Evolutionary conservation across 2,329 filamentous ascomycete species (phyloP).

Genomic region (Aschersonia sp.): DNA sequence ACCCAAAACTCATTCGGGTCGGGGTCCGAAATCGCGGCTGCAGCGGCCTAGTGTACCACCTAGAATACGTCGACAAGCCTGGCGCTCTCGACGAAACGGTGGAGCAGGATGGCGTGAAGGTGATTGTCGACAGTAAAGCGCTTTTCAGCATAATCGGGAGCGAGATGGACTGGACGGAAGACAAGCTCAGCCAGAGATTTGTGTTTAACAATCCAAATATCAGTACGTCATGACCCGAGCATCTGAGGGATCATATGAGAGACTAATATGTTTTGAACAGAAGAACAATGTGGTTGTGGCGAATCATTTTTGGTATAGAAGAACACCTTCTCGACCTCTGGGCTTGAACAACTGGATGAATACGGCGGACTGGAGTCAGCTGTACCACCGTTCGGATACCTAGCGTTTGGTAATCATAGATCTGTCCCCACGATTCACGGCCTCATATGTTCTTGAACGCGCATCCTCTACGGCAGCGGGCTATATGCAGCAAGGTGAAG

Average conservation of each 20-base stretch:
- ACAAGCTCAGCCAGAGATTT: slow-evolving; percentile 83
- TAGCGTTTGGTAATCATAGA: too few relatives aligned
- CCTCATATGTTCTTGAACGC: too few relatives aligned
- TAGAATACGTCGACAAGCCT: slow-evolving; percentile 90
- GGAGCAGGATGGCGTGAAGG: slow-evolving; percentile 90
- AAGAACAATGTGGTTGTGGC: slow-evolving; percentile 90
- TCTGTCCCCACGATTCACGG: too few relatives aligned
- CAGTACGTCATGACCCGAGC: slow-evolving; percentile 48
- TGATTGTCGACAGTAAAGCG: slow-evolving; percentile 93
- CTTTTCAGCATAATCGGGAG: slow-evolving; percentile 96
- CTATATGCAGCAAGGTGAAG: too few relatives aligned
- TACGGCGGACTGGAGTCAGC: too few relatives aligned
- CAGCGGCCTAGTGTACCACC: slow-evolving; percentile 81
- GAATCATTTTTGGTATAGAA: slow-evolving; percentile 80
- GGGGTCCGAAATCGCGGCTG: slow-evolving; percentile 90
- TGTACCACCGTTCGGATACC: too few relatives aligned
- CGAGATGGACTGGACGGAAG: slow-evolving; percentile 98
- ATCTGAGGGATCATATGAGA: background rate
- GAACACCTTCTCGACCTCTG: background rate
- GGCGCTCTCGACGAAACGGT: slow-evolving; percentile 81
- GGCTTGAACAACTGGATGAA: background rate
- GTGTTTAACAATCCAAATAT: slow-evolving; percentile 97
- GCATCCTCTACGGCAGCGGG: too few relatives aligned
- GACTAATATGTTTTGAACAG: slow-evolving; percentile 28
- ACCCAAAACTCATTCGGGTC: slow-evolving; percentile 86